These are phyloP conservation scores for Huntiella omanensis DNA, from an alignment of 2,329 filamentous ascomycete genomes.

Conservation along the genomic window DNA sequence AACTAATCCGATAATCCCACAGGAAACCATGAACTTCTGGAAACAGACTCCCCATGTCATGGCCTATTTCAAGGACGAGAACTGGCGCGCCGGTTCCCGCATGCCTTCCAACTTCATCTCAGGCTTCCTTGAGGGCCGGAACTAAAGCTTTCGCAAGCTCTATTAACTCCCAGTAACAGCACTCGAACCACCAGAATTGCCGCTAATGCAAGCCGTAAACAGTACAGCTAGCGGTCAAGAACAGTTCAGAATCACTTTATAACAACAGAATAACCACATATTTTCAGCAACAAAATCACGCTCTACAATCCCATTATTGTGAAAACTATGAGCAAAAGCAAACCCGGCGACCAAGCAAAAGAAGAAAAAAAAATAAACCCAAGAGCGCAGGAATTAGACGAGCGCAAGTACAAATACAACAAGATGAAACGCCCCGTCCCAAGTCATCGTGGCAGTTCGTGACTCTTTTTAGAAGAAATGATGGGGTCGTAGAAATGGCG, in stretches of 20 bases:
- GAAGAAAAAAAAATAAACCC: constrained; percentile 1
- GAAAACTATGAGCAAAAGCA: not conserved
- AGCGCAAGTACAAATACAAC: constrained; percentile 4
- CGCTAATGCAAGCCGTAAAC: not conserved
- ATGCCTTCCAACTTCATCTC: constrained; percentile 82
- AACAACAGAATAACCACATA: constrained; percentile 3
- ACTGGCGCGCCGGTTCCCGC: constrained; percentile 53
- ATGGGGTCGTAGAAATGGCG: too few species aligned
- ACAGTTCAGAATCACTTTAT: not conserved
- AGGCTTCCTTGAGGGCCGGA: constrained; percentile 76
- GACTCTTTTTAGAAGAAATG: constrained; percentile 4
- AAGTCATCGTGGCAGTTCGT: constrained; percentile 4
- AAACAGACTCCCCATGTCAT: constrained; percentile 91
- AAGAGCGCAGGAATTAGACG: too few species aligned
- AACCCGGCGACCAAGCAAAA: not conserved
- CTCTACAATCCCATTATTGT: not conserved
- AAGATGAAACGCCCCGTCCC: constrained; percentile 7
- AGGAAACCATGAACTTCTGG: constrained; percentile 99
- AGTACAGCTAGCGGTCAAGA: constrained; percentile 1
- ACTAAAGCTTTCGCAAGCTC: constrained; percentile 21
- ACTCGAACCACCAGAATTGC: not conserved
- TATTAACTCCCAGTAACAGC: not conserved
- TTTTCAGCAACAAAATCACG: constrained; percentile 2
- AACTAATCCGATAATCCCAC: constrained; percentile 1
- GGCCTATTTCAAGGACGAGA: constrained; percentile 86